Evolutionary conservation across 1,284 basidiomycete species (phyloP).

Genomic region (Erythrobasidium hasegawianum): DNA sequence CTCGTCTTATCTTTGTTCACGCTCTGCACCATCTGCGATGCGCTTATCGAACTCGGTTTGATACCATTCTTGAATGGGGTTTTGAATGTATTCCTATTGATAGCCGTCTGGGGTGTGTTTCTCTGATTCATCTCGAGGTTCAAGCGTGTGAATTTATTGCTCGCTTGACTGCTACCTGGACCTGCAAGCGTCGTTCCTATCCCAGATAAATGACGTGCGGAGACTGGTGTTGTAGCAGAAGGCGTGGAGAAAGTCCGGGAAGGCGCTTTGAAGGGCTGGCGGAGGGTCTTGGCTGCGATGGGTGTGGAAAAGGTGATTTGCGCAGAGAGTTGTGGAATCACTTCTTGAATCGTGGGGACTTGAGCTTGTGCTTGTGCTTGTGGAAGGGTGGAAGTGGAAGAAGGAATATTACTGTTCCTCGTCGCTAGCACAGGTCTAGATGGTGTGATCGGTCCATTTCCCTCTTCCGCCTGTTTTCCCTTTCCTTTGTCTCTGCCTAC

Average conservation of each 20-base stretch:
- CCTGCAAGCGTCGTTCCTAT: too few relatives aligned
- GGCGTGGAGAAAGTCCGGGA: constrained; percentile 4
- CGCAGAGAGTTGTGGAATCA: background rate
- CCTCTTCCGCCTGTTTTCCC: background rate
- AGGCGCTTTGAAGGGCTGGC: constrained; percentile 17
- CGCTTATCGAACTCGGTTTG: too few relatives aligned
- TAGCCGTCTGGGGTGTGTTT: constrained; percentile 33
- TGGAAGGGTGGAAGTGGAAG: too few relatives aligned
- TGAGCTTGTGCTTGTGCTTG: background rate
- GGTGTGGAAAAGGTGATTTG: background rate
- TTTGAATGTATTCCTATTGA: constrained; percentile 37
- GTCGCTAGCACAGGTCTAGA: constrained; percentile 4
- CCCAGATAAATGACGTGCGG: too few relatives aligned
- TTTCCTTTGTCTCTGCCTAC: too few relatives aligned
- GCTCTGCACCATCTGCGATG: background rate
- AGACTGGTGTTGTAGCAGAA: background rate
- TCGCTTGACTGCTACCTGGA: constrained; percentile 1
- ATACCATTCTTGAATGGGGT: constrained; percentile 44
- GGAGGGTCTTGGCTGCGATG: background rate
- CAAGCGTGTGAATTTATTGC: constrained; percentile 14
- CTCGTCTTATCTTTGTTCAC: background rate
- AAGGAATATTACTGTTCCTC: background rate
- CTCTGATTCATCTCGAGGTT: constrained; percentile 42
- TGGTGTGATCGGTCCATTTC: background rate
- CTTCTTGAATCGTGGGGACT: too few relatives aligned